These are phyloP conservation scores for Neospora caninum DNA, from an alignment of 169 alveolate genomes.

Conservation along the genomic window DNA sequence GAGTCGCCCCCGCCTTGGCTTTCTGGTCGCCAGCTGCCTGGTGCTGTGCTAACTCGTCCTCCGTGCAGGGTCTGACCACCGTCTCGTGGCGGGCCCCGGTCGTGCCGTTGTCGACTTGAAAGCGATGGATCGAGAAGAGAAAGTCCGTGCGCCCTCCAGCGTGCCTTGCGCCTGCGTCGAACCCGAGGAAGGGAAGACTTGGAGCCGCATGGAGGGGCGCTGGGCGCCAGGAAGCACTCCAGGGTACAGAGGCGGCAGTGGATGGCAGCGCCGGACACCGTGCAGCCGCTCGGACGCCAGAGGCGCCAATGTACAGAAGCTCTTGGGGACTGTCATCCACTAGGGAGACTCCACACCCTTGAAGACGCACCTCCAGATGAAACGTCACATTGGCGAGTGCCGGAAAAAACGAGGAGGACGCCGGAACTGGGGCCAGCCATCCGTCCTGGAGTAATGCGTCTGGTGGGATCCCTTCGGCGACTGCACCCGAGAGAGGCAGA, in stretches of 20 bases:
- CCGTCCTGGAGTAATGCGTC: no score
- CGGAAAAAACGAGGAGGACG: neutral
- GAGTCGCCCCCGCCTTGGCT: conserved; percentile 10
- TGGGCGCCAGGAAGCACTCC: no score
- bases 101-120: conserved; percentile 64
- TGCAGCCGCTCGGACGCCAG: conserved; percentile 53
- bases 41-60: conserved; percentile 51
- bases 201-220: neutral
- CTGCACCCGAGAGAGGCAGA: no score
- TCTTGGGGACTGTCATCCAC: conserved; percentile 63
- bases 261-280: neutral
- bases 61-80: conserved; percentile 52
- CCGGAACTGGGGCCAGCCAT: neutral
- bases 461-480: no score
- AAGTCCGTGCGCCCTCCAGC: conserved; percentile 17
- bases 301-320: conserved; percentile 45
- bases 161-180: neutral
- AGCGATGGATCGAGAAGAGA: conserved; percentile 16
- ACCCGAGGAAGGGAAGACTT: no score
- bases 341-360: conserved; percentile 63
- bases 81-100: conserved; percentile 54
- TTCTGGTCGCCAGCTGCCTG: conserved; percentile 35
- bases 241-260: neutral
- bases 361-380: neutral
- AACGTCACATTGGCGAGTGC: neutral